These are phyloP conservation scores for Microglena sp. DNA, from an alignment of 139 green algal genomes.

Conservation along the genomic window DNA sequence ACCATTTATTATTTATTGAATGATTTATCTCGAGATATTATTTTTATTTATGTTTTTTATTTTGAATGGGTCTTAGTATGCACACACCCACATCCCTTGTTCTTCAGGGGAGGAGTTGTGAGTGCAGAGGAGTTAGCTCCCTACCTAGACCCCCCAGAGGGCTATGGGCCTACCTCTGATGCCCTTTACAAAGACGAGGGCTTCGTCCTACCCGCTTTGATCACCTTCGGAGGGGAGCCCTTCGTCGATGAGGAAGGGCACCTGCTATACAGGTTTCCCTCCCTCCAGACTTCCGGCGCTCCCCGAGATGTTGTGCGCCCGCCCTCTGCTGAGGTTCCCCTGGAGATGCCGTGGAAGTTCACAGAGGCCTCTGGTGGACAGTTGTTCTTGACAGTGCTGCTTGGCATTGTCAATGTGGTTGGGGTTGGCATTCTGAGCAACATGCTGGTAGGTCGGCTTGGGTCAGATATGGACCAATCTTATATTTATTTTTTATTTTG, in stretches of 20 bases:
- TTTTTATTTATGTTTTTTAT: too few relatives aligned
- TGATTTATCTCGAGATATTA: too few relatives aligned
- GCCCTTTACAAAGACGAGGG: conserved; percentile 26
- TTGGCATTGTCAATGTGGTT: conserved; percentile 79
- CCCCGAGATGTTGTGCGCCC: background rate
- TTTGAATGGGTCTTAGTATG: too few relatives aligned
- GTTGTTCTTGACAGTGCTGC: conserved; percentile 26
- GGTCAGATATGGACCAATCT: too few relatives aligned
- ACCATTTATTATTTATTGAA: too few relatives aligned
- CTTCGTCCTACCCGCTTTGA: conserved; percentile 84
- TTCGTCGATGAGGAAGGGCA: conserved; percentile 75
- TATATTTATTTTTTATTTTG: too few relatives aligned
- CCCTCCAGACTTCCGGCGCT: conserved; percentile 58
- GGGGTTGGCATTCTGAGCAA: conserved; percentile 61
- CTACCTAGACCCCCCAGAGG: conserved; percentile 61
- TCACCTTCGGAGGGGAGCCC: conserved; percentile 70
- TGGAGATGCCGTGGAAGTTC: conserved; percentile 31
- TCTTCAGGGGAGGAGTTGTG: conserved; percentile 68
- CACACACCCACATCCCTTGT: conserved; percentile 3
- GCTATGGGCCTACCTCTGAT: background rate
- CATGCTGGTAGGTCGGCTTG: conserved; percentile 39
- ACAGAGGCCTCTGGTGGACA: conserved; percentile 46
- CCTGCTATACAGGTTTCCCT: conserved; percentile 84
- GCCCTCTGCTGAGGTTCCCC: background rate
- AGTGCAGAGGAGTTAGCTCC: conserved; percentile 91